These are phyloP conservation scores for Priceomyces carsonii DNA, from an alignment of 805 yeast genomes.

Conservation along the genomic window DNA sequence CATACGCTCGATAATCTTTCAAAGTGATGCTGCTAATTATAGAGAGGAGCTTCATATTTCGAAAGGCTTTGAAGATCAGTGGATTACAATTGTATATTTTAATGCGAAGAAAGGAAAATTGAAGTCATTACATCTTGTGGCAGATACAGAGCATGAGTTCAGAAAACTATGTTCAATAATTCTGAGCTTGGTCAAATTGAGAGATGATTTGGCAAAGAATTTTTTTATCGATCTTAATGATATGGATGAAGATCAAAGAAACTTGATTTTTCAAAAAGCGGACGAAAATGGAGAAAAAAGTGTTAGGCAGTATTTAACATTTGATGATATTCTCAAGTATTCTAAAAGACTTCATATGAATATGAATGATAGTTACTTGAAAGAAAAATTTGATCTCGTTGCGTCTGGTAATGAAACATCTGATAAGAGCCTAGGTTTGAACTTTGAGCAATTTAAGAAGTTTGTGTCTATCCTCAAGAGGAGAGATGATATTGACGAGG, in stretches of 20 bases:
- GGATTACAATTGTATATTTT: slow-evolving; percentile 82
- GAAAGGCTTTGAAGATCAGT: slow-evolving; percentile 58
- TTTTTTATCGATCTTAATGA: slow-evolving; percentile 47
- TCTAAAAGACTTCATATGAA: slow-evolving; percentile 72
- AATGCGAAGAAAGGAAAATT: slow-evolving; percentile 60
- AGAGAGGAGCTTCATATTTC: slow-evolving; percentile 82
- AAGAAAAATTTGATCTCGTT: slow-evolving; percentile 51
- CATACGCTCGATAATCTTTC: slow-evolving; percentile 60
- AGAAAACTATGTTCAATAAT: slow-evolving; percentile 57
- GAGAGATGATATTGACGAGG: slow-evolving; percentile 57
- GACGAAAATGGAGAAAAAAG: slow-evolving; percentile 15
- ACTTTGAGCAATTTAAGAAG: slow-evolving; percentile 70
- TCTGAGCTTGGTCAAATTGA: slow-evolving; percentile 59
- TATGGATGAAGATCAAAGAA: slow-evolving; percentile 27
- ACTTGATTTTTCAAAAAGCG: slow-evolving; percentile 23
- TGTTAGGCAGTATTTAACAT: slow-evolving; percentile 42
- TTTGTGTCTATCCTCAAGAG: slow-evolving; percentile 70
- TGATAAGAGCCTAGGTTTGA: slow-evolving; percentile 42
- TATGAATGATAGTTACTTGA: slow-evolving; percentile 55
- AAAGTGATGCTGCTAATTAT: slow-evolving; percentile 77
- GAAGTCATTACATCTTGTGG: slow-evolving; percentile 79
- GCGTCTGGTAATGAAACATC: slow-evolving; percentile 22
- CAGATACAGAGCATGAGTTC: slow-evolving; percentile 61
- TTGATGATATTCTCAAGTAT: slow-evolving; percentile 67
- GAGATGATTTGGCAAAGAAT: slow-evolving; percentile 62